Evolutionary conservation across 2,329 filamentous ascomycete genomes (phyloP).

Genomic region (Aureobasidium lini): DNA sequence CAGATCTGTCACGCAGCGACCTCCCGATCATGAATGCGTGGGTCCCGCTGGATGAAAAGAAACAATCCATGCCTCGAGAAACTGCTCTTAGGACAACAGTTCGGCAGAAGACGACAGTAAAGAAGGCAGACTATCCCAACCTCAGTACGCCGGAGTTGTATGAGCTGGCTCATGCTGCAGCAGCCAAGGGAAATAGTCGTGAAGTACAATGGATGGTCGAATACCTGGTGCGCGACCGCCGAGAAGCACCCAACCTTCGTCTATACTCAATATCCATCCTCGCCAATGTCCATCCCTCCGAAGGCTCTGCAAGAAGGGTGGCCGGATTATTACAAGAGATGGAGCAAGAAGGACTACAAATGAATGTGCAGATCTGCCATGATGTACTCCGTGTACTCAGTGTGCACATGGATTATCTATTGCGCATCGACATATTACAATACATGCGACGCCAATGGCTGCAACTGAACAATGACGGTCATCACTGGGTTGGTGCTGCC

Average conservation of each 20-base stretch:
- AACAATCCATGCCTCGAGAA: constrained; percentile 12
- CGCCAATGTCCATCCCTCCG: constrained; percentile 55
- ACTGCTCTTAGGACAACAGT: background rate
- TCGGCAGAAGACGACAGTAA: background rate
- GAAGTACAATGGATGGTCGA: constrained; percentile 44
- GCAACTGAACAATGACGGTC: constrained; percentile 51
- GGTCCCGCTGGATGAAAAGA: background rate
- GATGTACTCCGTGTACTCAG: constrained; percentile 65
- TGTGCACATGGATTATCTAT: constrained; percentile 76
- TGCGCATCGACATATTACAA: constrained; percentile 62
- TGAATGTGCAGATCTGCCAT: constrained; percentile 63
- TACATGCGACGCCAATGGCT: constrained; percentile 72
- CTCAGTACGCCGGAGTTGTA: constrained; percentile 34
- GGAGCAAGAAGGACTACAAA: constrained; percentile 51
- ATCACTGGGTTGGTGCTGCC: constrained; percentile 62
- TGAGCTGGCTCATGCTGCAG: constrained; percentile 39
- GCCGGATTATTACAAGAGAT: constrained; percentile 65
- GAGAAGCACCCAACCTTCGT: constrained; percentile 47
- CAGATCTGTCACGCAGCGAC: background rate
- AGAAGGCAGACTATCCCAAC: constrained; percentile 5
- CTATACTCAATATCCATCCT: constrained; percentile 70
- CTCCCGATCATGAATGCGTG: background rate
- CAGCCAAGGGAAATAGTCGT: constrained; percentile 31
- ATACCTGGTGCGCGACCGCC: constrained; percentile 50
- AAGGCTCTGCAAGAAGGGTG: constrained; percentile 62